phyloP scores from a whole-genome alignment of 2,329 filamentous ascomycete species.

The Stagonosporopsis chrysanthemi region DNA sequence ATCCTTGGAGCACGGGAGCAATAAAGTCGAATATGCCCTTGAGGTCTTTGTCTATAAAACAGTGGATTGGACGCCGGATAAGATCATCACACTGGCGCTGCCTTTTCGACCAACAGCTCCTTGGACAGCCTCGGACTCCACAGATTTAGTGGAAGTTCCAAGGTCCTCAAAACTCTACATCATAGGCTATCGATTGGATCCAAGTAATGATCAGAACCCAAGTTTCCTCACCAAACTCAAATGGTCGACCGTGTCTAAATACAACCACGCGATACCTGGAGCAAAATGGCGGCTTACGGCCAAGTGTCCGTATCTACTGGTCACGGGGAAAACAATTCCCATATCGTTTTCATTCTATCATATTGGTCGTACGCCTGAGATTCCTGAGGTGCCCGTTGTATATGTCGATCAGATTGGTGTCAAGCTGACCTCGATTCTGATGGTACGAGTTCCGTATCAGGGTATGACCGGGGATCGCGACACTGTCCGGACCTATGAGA shows the following conservation, averaged over 20 bases:
- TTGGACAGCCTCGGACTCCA: background rate
- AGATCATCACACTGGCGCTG: background rate
- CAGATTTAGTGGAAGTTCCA: background rate
- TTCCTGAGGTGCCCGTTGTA: background rate
- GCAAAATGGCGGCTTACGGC: background rate
- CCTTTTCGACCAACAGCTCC: background rate
- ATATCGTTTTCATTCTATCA: constrained; percentile 1
- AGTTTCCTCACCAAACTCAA: constrained; percentile 3
- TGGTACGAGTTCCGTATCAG: background rate
- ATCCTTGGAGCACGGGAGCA: background rate
- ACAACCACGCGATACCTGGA: background rate
- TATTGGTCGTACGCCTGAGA: background rate
- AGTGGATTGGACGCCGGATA: background rate
- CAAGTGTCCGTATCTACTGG: background rate
- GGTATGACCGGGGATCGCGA: background rate
- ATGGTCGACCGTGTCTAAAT: constrained; percentile 1
- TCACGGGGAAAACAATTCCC: background rate
- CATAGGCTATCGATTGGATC: background rate
- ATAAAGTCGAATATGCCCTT: background rate
- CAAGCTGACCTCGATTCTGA: constrained; percentile 1
- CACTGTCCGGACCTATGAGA: background rate
- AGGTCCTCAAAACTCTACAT: background rate
- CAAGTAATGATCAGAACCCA: background rate
- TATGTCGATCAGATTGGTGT: background rate
- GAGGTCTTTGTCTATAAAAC: background rate